Evolutionary conservation across 129 eudicot genomes (phyloP), one percentile per base, ranked within the genome.

Genomic region (Arctium minus): DNA sequence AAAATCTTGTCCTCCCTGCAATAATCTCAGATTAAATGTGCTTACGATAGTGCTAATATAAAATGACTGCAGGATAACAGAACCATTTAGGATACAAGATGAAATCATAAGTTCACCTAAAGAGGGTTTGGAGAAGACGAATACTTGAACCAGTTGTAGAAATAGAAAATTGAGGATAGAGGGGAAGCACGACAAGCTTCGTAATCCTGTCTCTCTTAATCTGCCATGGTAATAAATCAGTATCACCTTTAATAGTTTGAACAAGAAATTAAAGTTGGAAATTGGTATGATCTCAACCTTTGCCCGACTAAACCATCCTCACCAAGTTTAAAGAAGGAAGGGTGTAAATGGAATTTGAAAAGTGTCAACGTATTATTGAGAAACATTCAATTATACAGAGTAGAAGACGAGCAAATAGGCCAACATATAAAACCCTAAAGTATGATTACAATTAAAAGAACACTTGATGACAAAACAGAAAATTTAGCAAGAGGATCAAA

Each of bases 101-200:
- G 71, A 65, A 13, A 30, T 40, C 60, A 3, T 6, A 15, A 46
- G 17, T 4, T 75, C 64, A 95, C 97, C 97, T 93, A 89, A 91
- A 96, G 76, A 90, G 87, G 79, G 77, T 87, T 83, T 92, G 90
- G 27, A 96, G 92, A 79, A 89, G 89, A 68, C 96, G 97, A 18
- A 96, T 29, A 86, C 98, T 96, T 69, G 99, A 96, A 35, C 99
- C 99, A 15, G 98, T 93, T 69, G 99, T 96, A 68, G 98, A 93
- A 79, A 96, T 96, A 65, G 99, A 96, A 87, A 82, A 96, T 78
- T 96, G 99, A 65, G 99, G 99, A 82, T 92, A 96, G 4, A 96
- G 91, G 33, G 99, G 99, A 56, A 96, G 92, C 79, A 96, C 95
- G 1, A 96, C 97, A 37, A 96, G 98, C 90, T 74, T 93, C 29